Base-by-base conservation (phyloP, 148 eudicot genomes). In the Vaccinium corymbosum region DNA sequence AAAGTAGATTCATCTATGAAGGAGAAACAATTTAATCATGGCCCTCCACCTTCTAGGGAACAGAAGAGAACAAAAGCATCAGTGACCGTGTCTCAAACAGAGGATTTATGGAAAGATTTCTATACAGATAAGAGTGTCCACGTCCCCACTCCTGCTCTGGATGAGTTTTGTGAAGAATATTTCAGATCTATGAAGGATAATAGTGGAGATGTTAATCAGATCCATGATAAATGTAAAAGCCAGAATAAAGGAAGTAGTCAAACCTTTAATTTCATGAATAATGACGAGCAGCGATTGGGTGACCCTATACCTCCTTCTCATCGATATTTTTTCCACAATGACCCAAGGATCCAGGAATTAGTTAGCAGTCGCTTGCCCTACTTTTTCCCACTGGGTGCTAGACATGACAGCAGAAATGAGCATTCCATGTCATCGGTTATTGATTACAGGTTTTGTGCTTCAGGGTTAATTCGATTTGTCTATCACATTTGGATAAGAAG, bases 61-160 rank as follows among this genome's bases (percentile, higher is more conserved):
- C 56, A 57, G 1, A 85, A 87, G 83, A 89, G 80, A 55, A 62
- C 42, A 66, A 87, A 83, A 76, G 51, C 81, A 80, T 80, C 91
- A 48, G 72, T 59, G 81, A 84, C 73, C 32, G 51, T 74, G 87
- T 83, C 86, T 68, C 81, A 88, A 76, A 85, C 62, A 49, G 88
- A 87, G 78, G 98, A 93, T 87, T 85, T 90, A 19, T 95, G 97
- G 97, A 85, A 93, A 85, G 90, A 89, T 88, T 92, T 97, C 80
- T 46, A 48, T 86, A 79, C 88, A 20, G 89, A 85, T 81, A 90
- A 87, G 85, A 87, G 83, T 17, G 80, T 79, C 78, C 79, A 76
- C 61, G 82, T 97, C 81, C 91, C 90, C 16, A 94, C 99, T 73
- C 99, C 99, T 78, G 97, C 90, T 81, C 90, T 97, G 51, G 98